Percentiles rank a stretch among this genome's conserved stretches.
Evolutionary conservation across 192 early-diverging fungal species (phyloP).

Genomic region (Physocladia obscura): DNA sequence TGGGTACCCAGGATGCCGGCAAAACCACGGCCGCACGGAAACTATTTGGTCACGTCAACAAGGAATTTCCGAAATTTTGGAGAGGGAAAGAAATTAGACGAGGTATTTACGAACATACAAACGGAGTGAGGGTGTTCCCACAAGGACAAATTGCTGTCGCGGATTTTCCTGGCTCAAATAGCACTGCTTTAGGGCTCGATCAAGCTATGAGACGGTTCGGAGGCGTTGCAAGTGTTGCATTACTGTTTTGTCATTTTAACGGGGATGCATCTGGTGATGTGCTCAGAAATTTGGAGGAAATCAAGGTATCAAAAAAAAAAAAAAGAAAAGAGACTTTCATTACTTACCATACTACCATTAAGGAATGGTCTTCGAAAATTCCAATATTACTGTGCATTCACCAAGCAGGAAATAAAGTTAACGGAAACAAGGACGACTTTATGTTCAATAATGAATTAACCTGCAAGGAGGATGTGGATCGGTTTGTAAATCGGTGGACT

Average conservation of each 20-base stretch:
- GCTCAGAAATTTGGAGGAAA: constrained; percentile 32
- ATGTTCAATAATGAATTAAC: constrained; percentile 32
- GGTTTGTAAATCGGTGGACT: constrained; percentile 30
- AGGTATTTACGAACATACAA: constrained; percentile 34
- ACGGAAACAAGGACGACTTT: constrained; percentile 15
- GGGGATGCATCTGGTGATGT: constrained; percentile 35
- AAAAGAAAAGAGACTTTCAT: neutral
- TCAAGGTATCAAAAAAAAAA: constrained; percentile 5
- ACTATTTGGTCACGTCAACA: constrained; percentile 32
- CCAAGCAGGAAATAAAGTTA: constrained; percentile 39
- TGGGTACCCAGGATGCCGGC: constrained; percentile 32
- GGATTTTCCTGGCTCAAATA: constrained; percentile 34
- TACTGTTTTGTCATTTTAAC: constrained; percentile 35
- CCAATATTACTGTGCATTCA: constrained; percentile 36
- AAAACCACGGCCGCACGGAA: constrained; percentile 34
- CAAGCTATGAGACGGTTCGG: constrained; percentile 36
- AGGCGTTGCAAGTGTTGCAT: constrained; percentile 30
- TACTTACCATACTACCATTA: neutral
- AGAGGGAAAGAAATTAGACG: constrained; percentile 17
- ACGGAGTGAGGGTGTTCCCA: constrained; percentile 32
- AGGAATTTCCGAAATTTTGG: constrained; percentile 28
- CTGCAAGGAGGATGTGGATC: constrained; percentile 25
- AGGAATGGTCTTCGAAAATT: constrained; percentile 37
- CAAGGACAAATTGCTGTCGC: constrained; percentile 28
- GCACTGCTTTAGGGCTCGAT: constrained; percentile 26